Base-by-base conservation (phyloP, 352 stramenopile genomes). In the Phytophthora idaei region DNA sequence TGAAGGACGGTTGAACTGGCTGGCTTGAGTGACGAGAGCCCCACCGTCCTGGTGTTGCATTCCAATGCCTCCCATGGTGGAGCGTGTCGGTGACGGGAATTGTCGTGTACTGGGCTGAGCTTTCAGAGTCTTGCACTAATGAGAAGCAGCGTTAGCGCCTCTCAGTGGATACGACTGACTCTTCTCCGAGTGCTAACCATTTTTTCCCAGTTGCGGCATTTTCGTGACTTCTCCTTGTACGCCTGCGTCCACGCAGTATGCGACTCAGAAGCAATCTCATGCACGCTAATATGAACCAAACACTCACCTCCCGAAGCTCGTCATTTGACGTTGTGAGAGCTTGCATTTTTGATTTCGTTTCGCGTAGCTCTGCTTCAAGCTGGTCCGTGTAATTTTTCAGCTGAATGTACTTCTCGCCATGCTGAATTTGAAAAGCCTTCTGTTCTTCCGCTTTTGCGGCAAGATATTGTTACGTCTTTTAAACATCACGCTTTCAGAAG, bases 161-260 rank as follows among this genome's bases (percentile, higher is more conserved):
- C 25, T 17, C 2, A 10, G 10, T 42, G 15, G 7, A 49, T 36
- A n/a, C 55, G 17, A 28, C 1, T 6, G 46, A 12, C 12, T 29
- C 31, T 31, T 39, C 48, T 32, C 5, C n/a, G 1, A 46, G n/a
- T 25, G 15, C 59, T 50, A 61, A 89, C 87, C 85, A 95, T 93
- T 70, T 94, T 95, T 67, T 95, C 87, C 85, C 85, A 95, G 68
- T 93, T 94, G 11, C 87, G 72, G 65, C 87, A 95, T 74, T 93
- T 93, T 47, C 85, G 64, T 10, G 87, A 88, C 57, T 94, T 95
- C 31, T 95, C 87, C 49, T 94, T 93, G 79, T 94, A 95, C 29
- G 87, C 86, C 87, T 94, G 15, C 5, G 2, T 42, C 29, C 31
- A 8, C 39, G 28, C 7, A 66, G 29, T 49, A 12, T 57, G 6